phyloP scores from a whole-genome alignment of 2,329 filamentous ascomycete genomes.

The Intubia oerlemansii region DNA sequence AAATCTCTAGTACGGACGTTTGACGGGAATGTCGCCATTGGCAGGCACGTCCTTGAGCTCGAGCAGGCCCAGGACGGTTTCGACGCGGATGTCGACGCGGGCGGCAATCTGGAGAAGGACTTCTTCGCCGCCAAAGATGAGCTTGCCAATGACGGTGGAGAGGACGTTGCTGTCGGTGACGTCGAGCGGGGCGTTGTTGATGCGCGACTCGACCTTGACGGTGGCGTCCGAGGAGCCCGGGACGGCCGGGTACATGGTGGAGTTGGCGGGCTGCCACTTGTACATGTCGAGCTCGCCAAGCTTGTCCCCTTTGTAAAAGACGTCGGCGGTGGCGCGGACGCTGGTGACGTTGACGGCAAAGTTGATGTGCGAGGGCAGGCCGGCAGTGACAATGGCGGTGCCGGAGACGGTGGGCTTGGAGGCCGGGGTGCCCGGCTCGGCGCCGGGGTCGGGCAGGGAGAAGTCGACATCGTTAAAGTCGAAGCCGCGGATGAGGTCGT shows the following conservation, averaged over 20 bases:
- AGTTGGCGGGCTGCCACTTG: conserved; percentile 71
- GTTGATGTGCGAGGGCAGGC: conserved; percentile 68
- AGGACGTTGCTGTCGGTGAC: conserved; percentile 68
- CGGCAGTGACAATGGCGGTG: conserved; percentile 57
- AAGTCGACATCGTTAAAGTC: conserved; percentile 73
- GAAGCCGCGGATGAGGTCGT: conserved; percentile 72
- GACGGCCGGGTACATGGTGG: conserved; percentile 40
- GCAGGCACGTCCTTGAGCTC: conserved; percentile 67
- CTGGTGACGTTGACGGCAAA: conserved; percentile 59
- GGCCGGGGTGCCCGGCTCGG: conserved; percentile 51
- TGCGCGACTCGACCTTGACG: conserved; percentile 53
- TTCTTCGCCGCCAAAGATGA: conserved; percentile 52
- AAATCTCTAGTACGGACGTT: conserved; percentile 52
- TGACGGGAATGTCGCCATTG: conserved; percentile 71
- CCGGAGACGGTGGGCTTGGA: conserved; percentile 65
- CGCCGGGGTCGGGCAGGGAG: conserved; percentile 58
- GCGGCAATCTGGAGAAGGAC: conserved; percentile 59
- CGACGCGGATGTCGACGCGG: conserved; percentile 60
- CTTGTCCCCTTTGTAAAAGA: conserved; percentile 57
- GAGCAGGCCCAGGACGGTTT: conserved; percentile 63
- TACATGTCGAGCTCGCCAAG: conserved; percentile 61
- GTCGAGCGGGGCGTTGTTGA: conserved; percentile 60
- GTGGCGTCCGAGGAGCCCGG: conserved; percentile 34
- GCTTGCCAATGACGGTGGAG: conserved; percentile 54
- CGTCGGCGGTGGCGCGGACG: conserved; percentile 57